These are phyloP conservation scores for Medicago ruthenica DNA, from an alignment of 306 rosid genomes.

Conservation along the genomic window DNA sequence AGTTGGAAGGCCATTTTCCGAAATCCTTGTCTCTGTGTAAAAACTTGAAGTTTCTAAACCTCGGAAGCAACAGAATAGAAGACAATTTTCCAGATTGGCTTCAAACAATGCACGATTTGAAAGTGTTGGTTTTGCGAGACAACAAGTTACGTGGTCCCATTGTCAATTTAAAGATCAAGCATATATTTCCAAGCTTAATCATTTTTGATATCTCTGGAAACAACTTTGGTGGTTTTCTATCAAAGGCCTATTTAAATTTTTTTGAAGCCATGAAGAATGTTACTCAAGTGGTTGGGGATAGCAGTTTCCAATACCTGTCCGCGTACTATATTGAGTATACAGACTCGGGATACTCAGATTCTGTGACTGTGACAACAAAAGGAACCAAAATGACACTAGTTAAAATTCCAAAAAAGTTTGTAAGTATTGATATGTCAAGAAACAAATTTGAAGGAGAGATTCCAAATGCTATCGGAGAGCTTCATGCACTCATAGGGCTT, in stretches of 20 bases:
- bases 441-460: slow-evolving; percentile 43
- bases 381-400: neutral
- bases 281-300: neutral
- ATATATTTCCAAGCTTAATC: slow-evolving; percentile 27
- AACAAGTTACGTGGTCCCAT: slow-evolving; percentile 50
- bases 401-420: slow-evolving; percentile 11
- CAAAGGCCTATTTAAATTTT: neutral
- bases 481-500: slow-evolving; percentile 35
- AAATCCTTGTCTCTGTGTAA: slow-evolving; percentile 28
- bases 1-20: slow-evolving; percentile 41
- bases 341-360: too few species aligned
- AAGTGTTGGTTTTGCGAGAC: slow-evolving; percentile 40
- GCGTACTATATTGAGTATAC: too few species aligned
- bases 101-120: slow-evolving; percentile 25
- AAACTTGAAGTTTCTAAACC: slow-evolving; percentile 22
- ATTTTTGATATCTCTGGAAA: slow-evolving; percentile 45
- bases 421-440: slow-evolving; percentile 30
- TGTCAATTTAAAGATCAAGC: neutral
- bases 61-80: slow-evolving; percentile 42
- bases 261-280: neutral
- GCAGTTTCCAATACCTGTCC: neutral
- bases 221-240: slow-evolving; percentile 27
- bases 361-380: slow-evolving; percentile 29
- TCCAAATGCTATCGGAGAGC: slow-evolving; percentile 37
- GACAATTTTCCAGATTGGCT: slow-evolving; percentile 53